phyloP scores from a whole-genome alignment of 2,329 filamentous ascomycete species.

The Fusarium paranaense region DNA sequence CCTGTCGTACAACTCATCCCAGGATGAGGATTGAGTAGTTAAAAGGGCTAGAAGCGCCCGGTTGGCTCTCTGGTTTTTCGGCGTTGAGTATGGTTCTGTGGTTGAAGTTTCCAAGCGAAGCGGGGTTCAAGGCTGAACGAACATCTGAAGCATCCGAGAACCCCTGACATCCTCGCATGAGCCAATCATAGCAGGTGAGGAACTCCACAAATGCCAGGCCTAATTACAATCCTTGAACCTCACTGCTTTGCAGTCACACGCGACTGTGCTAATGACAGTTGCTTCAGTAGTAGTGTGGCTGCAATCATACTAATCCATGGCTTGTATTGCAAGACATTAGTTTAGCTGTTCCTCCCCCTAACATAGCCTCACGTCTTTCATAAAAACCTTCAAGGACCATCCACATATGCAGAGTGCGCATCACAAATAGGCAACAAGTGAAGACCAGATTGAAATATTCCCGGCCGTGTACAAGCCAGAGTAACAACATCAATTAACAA shows the following conservation, averaged over 20 bases:
- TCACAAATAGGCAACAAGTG: not conserved
- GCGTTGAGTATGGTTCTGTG: not conserved
- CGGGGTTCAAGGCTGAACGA: not conserved
- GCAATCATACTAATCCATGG: too few species aligned
- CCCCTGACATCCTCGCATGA: not conserved
- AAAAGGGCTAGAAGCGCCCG: not conserved
- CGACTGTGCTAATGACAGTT: too few species aligned
- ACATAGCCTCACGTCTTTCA: too few species aligned
- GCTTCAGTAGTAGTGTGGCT: too few species aligned
- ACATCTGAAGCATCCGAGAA: not conserved
- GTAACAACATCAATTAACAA: not conserved
- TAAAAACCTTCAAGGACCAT: not conserved
- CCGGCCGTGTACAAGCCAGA: not conserved
- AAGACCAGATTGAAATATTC: not conserved
- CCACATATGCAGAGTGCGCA: accelerated
- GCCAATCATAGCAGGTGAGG: not conserved
- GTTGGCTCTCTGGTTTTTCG: not conserved
- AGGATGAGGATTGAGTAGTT: not conserved
- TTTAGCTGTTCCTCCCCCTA: too few species aligned
- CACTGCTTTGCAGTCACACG: not conserved
- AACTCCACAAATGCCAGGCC: not conserved
- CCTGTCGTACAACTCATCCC: not conserved
- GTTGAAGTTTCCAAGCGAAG: not conserved
- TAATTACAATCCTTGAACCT: not conserved
- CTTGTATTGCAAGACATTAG: too few species aligned